phyloP scores from a whole-genome alignment of 164 flowering plant species.

The Vitis rupestris region DNA sequence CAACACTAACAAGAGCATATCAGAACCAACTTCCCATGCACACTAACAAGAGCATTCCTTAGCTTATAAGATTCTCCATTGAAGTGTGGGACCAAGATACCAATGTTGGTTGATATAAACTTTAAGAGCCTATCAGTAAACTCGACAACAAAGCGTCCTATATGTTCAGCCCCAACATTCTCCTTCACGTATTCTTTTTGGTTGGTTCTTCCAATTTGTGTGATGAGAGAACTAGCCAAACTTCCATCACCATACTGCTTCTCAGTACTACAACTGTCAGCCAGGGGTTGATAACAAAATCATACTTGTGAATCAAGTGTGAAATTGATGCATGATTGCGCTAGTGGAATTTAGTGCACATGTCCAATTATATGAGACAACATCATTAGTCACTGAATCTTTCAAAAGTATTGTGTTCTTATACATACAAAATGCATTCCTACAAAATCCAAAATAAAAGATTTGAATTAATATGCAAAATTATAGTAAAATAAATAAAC shows the following conservation, averaged over 20 bases:
- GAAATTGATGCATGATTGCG: slow-evolving; percentile 83
- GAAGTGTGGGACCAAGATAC: slow-evolving; percentile 84
- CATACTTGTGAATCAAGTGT: slow-evolving; percentile 83
- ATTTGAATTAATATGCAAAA: too few relatives aligned
- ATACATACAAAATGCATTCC: too few relatives aligned
- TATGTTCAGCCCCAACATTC: slow-evolving; percentile 85
- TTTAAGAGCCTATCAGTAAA: slow-evolving; percentile 85
- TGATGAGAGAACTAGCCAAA: slow-evolving; percentile 62
- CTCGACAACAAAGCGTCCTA: slow-evolving; percentile 90
- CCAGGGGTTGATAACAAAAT: slow-evolving; percentile 70
- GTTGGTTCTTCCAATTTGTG: slow-evolving; percentile 88
- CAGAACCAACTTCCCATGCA: slow-evolving; percentile 76
- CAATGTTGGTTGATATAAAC: slow-evolving; percentile 76
- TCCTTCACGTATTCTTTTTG: slow-evolving; percentile 87
- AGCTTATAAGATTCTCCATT: slow-evolving; percentile 98
- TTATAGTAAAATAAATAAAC: not conserved
- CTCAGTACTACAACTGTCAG: slow-evolving; percentile 77
- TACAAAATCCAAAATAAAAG: too few relatives aligned
- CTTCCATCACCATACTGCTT: slow-evolving; percentile 83
- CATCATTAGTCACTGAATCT: slow-evolving; percentile 74
- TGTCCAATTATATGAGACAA: slow-evolving; percentile 73
- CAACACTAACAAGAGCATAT: slow-evolving; percentile 76
- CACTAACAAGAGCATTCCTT: slow-evolving; percentile 91
- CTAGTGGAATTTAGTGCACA: slow-evolving; percentile 89
- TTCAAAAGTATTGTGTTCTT: slow-evolving; percentile 70